Evolutionary conservation across 345 rosid genomes (phyloP), one percentile per base, ranked within the genome.

Genomic region (Cardiospermum halicacabum): DNA sequence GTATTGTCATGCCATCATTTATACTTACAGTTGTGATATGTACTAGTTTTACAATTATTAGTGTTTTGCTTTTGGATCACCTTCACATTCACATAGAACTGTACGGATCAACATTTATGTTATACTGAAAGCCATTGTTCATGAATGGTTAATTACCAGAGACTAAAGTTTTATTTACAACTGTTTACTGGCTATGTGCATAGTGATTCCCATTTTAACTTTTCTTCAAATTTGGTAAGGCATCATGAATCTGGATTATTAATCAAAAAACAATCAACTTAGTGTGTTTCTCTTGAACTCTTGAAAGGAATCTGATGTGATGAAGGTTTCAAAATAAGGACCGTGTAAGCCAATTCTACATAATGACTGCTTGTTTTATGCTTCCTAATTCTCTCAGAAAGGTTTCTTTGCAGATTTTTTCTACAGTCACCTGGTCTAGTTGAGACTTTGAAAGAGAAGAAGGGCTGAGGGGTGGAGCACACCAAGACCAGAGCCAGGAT

Each of bases 401-500:
- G n/a, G 24, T 43, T 60, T 0, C 39, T 2, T 32, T 72, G 62
- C 26, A 60, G 75, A 54, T 19, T 45, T 66, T 32, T 43, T 65
- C 70, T 6, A 18, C 26, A 12, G 53, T 32, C 4, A n/a, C n/a
- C n/a, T 9, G 28, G 12, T 65, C 62, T 28, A 65, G 10, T 21
- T 72, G 64, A 62, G 73, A 77, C 31, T 40, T 73, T 10, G 57
- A 16, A n/a, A 77, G 71, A 36, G 58, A 53, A 51, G 62, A 59
- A 2, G 60, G 61, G 50, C 65, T 64, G 11, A 76, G 64, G 6
- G 74, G 65, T 11, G 68, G 65, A 8, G 72, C n/a, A 0, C 76
- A 42, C 2, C 74, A 76, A 76, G 18, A 68, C 57, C 76, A 15
- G 74, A n/a, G n/a, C n/a, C 71, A 0, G 76, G 68, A 11, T 64